Evolutionary conservation across 2,329 filamentous ascomycete genomes (phyloP), one percentile per base, ranked within the genome.

Genomic region (Diplodia scrobiculata): DNA sequence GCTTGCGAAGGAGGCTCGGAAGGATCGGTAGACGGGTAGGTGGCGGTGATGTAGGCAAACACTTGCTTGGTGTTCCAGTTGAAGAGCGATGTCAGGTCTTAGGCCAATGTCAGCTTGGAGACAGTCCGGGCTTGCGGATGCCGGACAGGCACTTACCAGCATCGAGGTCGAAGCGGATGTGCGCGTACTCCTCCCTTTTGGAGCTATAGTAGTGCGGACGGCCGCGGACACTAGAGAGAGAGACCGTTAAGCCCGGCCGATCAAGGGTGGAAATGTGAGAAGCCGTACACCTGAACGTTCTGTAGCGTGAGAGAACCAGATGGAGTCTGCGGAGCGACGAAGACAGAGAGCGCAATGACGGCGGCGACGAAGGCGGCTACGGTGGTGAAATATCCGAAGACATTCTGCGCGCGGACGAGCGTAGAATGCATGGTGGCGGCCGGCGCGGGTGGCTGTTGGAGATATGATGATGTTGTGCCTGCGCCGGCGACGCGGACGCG

Each of bases 1-100:
- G 91, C 91, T 79, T 92, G 80, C 41, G 80, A 82, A 59, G 76
- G 69, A 11, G 81, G 79, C 69, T 79, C 73, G 47, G 68, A 69
- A 67, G 77, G 66, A 55, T 78, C 77, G 55, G 79, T 79, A 45
- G 82, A 80, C 45, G 83, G 82, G 75, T 89, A 90, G 66, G 83
- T 89, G 65, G 94, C 94, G 65, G 92, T 94, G 67, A 99, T 88
- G 82, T 97, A 99, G 77, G 97, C 88, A 80, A 98, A 99, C 73
- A 99, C 82, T 80, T 98, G 91, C 79, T 99, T 99, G 21, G 96
- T 99, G 84, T 99, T 99, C 95, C 94, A 99, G 75, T 91, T 96
- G 85, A 98, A 98, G 72, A 99, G 91, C 51, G 89, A 89, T 68
- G 88, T 90, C 68, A 99, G 86, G 80, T 99, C 94, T 34, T 34